A percentile compares a stretch with the other conserved stretches of the same genome.
Conservation (phyloP, 768 basidiomycete species). For the Daedaleopsis nitida region DNA sequence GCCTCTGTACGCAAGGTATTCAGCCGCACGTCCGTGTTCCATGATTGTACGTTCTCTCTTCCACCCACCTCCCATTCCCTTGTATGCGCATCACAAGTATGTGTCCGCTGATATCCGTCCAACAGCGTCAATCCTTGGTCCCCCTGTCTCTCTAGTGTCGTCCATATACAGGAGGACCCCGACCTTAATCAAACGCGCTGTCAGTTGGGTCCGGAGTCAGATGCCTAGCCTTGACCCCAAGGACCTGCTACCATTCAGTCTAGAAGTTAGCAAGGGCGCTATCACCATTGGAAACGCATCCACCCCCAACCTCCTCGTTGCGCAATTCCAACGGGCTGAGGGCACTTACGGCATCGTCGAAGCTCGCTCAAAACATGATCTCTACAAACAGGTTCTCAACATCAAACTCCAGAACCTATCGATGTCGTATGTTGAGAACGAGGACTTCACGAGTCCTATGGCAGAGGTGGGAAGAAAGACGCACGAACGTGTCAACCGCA, state of each 20-base stretch:
- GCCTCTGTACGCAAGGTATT: conserved; percentile 32
- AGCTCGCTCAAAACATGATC: conserved; percentile 79
- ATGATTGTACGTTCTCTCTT: conserved; percentile 26
- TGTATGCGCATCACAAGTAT: not conserved
- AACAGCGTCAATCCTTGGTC: conserved; percentile 24
- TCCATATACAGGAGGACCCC: conserved; percentile 29
- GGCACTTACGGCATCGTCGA: conserved; percentile 82
- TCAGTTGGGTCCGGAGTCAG: conserved; percentile 58
- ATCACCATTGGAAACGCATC: conserved; percentile 86
- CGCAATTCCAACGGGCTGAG: conserved; percentile 74
- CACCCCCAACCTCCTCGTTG: conserved; percentile 79
- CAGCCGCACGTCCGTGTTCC: conserved; percentile 27
- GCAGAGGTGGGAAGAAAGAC: conserved; percentile 62
- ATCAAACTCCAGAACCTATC: conserved; percentile 69
- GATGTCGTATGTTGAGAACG: conserved; percentile 73
- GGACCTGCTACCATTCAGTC: conserved; percentile 84
- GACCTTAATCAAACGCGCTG: conserved; percentile 39
- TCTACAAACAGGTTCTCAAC: conserved; percentile 78
- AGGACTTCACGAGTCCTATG: conserved; percentile 72
- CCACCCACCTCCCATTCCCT: not conserved
- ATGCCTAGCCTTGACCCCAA: conserved; percentile 76
- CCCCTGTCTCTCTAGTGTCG: conserved; percentile 28
- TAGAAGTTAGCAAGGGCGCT: conserved; percentile 77
- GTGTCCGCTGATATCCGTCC: not conserved
- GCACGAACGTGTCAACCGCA: conserved; percentile 57